Conservation (phyloP, 2,329 filamentous ascomycete species). For the Colletotrichum camelliae region DNA sequence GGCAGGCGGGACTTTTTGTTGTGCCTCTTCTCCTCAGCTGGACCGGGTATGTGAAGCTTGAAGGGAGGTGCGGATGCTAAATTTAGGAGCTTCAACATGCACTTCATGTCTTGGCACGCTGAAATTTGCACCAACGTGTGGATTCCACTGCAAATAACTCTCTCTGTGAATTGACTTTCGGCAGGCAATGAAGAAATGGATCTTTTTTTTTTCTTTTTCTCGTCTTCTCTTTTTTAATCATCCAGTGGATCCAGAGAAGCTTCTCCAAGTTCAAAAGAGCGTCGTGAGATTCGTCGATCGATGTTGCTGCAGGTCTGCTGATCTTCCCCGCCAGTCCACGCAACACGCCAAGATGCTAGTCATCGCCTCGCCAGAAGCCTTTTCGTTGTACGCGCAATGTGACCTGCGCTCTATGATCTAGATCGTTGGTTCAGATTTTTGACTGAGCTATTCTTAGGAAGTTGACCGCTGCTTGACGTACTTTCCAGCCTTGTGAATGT, state of each 20-base stretch:
- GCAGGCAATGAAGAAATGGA: background rate
- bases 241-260: background rate
- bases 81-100: constrained; percentile 9
- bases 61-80: constrained; percentile 7
- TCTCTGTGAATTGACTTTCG: background rate
- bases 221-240: background rate
- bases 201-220: background rate
- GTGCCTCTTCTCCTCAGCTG: background rate
- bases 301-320: background rate
- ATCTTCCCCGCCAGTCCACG: background rate
- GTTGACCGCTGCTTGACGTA: background rate
- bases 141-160: background rate
- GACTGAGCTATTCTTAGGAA: background rate
- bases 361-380: background rate
- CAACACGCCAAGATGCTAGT: background rate
- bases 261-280: background rate
- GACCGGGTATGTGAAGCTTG: background rate
- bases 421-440: background rate
- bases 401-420: background rate
- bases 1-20: background rate
- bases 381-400: background rate
- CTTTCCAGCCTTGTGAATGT: background rate
- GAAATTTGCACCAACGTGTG: background rate
- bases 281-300: background rate
- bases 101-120: background rate